Evolutionary conservation across 2,329 filamentous ascomycete species (phyloP), one percentile per base, ranked within the genome.

Genomic region (Trichophyton benhamiae): DNA sequence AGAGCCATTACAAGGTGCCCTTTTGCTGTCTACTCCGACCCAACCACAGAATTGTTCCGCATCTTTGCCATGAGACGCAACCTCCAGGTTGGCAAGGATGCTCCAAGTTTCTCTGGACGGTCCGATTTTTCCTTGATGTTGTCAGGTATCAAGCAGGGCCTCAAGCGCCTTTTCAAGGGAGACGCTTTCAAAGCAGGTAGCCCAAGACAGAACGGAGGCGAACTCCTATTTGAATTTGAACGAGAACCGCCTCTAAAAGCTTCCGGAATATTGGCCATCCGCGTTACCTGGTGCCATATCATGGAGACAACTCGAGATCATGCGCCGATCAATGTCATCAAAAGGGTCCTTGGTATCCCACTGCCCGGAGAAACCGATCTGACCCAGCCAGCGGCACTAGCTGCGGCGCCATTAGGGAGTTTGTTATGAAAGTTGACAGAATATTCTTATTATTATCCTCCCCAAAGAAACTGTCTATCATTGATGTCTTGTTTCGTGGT

Each of bases 241-340:
- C 52, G 33, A 38, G 33, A 48, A n/a, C 62, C 60, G 3, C 64
- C 67, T 38, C 27, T 65, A 64, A 36, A 52, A 64, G 33, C 42
- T 59, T 11, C 11, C 27, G 57, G 64, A 69, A 60, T 64, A 9
- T 77, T 82, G 68, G 77, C 82, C 68, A 87, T 87, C 74, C 77
- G 76, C 60, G 81, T 89, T 30, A 85, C 83, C 0, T 95, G 89
- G 89, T 91, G 87, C 67, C 88, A 92, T 74, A 80, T 88, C 30
- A 95, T 95, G 89, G 79, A 79, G 69, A 88, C 83, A 62, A 92
- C 88, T 11, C 77, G 89, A 57, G 89, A 91, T 66, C 89, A 95
- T 70, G 82, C 82, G 3, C 22, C 49, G 7, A 53, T 53, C 13
- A 88, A 91, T 76, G 78, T 91, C 1, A 79, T 80, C 0, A 85